Conservation (phyloP, 2,329 filamentous ascomycete species). For the Phialophora chinensis region DNA sequence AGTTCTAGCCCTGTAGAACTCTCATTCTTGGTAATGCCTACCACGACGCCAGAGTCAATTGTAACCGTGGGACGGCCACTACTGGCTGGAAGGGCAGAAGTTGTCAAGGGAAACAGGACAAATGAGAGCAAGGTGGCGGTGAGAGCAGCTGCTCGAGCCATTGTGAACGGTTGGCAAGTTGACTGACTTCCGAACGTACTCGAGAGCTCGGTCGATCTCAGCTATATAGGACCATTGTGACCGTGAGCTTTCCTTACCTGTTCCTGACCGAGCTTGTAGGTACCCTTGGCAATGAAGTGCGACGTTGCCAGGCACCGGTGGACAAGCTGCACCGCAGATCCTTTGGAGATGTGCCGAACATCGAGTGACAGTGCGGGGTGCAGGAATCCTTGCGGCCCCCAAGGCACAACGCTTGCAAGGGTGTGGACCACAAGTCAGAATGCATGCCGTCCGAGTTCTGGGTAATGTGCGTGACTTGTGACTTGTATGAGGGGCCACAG, state of each 20-base stretch:
- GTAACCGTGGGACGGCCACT: constrained; percentile 30
- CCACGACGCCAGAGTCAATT: constrained; percentile 38
- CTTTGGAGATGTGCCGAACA: constrained; percentile 8
- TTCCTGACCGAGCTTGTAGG: neutral
- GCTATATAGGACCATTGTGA: neutral
- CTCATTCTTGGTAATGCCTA: constrained; percentile 39
- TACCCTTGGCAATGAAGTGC: neutral
- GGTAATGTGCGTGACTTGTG: neutral
- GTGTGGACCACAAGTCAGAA: neutral
- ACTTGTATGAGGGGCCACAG: neutral
- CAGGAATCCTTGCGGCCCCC: neutral
- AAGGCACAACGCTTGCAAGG: neutral
- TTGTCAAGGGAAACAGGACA: neutral
- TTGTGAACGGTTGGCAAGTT: neutral
- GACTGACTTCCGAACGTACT: neutral
- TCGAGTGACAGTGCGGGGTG: constrained; percentile 3
- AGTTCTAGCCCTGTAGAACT: constrained; percentile 35
- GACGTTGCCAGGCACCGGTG: neutral
- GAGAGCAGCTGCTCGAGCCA: constrained; percentile 6
- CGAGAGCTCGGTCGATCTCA: neutral
- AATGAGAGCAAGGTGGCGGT: constrained; percentile 1
- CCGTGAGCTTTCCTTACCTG: neutral
- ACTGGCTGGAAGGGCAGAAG: neutral
- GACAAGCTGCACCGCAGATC: constrained; percentile 4
- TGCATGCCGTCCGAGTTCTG: neutral